Evolutionary conservation across 2,329 filamentous ascomycete species (phyloP), one percentile per base, ranked within the genome.

Genomic region (Trichoderma atrobrunneum): DNA sequence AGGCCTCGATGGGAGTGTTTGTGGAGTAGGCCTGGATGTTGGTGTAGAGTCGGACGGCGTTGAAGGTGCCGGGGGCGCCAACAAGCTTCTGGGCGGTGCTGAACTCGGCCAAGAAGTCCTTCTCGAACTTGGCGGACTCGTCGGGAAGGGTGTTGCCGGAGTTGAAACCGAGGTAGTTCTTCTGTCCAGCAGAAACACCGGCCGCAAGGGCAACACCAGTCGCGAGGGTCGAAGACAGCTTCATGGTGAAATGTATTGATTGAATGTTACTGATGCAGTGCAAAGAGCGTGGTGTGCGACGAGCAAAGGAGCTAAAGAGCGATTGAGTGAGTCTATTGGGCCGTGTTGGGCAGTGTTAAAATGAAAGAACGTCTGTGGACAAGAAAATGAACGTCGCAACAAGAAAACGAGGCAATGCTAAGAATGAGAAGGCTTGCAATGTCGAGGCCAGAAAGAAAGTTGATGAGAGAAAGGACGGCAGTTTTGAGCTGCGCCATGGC

Each of bases 1-100:
- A 89, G 56, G 94, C 94, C 84, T 93, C 85, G 78, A 97, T 85
- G 67, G 94, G 94, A 81, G 95, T 92, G 76, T 88, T 87, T 84
- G 93, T 87, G 78, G 91, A 84, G 81, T 88, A 84, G 78, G 86
- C 86, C 80, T 89, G 87, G 79, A 91, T 88, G 84, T 88, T 90
- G 79, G 91, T 92, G 85, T 93, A 92, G 36, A 91, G 84, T 67
- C 90, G 88, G 75, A 89, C 86, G 72, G 87, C 83, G 77, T 85
- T 87, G 83, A 90, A 90, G 75, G 81, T 82, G 72, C 87, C 87
- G 11, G 87, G 87, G 30, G 87, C 75, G 43, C 72, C 73, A 60
- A 78, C 75, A 11, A 82, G 80, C 73, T 74, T 75, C 77, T 81
- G 79, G 24, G 81, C 80, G 26, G 81, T 80, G 76, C 77, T 74